Evolutionary conservation across 306 rosid species (phyloP).

Genomic region (Lagenaria siceraria): DNA sequence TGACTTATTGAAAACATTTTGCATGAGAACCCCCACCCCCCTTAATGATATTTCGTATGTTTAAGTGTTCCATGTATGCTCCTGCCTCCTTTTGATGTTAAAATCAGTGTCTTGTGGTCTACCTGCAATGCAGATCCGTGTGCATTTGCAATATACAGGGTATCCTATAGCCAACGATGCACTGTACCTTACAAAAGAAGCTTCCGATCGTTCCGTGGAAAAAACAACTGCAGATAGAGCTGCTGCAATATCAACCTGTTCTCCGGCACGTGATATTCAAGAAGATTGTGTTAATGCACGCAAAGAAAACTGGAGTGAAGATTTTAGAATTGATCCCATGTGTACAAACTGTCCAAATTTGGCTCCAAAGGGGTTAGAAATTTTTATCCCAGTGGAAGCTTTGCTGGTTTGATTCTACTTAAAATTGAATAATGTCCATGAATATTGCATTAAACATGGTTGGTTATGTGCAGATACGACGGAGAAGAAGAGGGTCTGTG

Average conservation of each 20-base stretch:
- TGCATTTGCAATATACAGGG: conserved; percentile 62
- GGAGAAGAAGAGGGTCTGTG: conserved; percentile 60
- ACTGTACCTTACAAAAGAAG: conserved; percentile 51
- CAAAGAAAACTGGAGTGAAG: conserved; percentile 30
- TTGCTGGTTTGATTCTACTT: neutral
- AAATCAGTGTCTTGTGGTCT: neutral
- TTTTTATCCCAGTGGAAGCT: neutral
- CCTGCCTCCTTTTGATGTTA: neutral
- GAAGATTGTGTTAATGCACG: conserved; percentile 20
- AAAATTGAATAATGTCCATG: neutral
- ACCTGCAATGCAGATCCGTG: conserved; percentile 56
- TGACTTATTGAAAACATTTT: neutral
- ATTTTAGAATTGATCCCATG: conserved; percentile 61
- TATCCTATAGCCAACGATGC: conserved; percentile 81
- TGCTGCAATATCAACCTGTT: conserved; percentile 25
- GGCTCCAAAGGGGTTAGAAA: conserved; percentile 66
- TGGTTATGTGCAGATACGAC: conserved; percentile 40
- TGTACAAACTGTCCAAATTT: conserved; percentile 88
- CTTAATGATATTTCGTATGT: neutral
- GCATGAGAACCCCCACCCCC: neutral
- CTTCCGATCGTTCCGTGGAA: conserved; percentile 24
- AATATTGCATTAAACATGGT: neutral
- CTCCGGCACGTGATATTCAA: conserved; percentile 16
- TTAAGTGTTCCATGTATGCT: neutral
- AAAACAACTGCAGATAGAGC: conserved; percentile 51